Evolutionary conservation across 2,329 filamentous ascomycete genomes (phyloP).

Genomic region (Aphanocladium album): DNA sequence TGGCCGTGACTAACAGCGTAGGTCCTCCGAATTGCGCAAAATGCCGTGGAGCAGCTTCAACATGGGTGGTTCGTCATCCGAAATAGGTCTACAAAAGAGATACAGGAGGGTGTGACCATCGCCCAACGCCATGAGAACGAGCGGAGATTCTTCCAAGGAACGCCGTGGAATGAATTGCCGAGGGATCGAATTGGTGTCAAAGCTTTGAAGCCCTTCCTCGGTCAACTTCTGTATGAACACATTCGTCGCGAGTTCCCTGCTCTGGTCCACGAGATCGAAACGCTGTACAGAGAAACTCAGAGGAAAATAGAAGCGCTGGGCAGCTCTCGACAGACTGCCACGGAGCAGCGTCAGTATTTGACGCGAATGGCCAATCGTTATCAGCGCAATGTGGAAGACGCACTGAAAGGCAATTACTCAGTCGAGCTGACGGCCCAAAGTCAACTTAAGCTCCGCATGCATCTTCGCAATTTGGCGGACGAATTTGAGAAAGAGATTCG

Average conservation of each 20-base stretch:
- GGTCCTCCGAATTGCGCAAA: conserved; percentile 1
- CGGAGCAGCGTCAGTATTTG: conserved; percentile 1
- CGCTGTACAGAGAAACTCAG: not conserved
- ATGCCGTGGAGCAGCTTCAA: not conserved
- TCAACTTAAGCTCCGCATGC: not conserved
- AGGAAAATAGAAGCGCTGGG: not conserved
- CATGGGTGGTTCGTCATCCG: conserved; percentile 1
- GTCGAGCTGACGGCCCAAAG: not conserved
- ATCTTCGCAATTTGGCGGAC: not conserved
- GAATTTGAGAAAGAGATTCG: not conserved
- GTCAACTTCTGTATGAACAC: not conserved
- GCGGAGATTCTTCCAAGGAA: not conserved
- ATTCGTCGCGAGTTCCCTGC: conserved; percentile 1
- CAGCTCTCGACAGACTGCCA: not conserved
- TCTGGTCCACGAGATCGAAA: not conserved
- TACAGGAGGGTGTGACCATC: conserved; percentile 1
- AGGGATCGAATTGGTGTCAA: conserved; percentile 1
- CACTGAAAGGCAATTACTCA: not conserved
- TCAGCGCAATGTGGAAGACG: conserved; percentile 2
- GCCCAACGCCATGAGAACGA: not conserved
- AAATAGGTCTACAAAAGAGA: conserved; percentile 1
- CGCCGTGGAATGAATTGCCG: not conserved
- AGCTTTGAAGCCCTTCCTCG: conserved; percentile 1
- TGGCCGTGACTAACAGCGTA: not conserved
- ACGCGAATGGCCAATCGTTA: not conserved